These are phyloP conservation scores for Fusarium bulbicola DNA, from an alignment of 2,329 filamentous ascomycete genomes.

Conservation along the genomic window DNA sequence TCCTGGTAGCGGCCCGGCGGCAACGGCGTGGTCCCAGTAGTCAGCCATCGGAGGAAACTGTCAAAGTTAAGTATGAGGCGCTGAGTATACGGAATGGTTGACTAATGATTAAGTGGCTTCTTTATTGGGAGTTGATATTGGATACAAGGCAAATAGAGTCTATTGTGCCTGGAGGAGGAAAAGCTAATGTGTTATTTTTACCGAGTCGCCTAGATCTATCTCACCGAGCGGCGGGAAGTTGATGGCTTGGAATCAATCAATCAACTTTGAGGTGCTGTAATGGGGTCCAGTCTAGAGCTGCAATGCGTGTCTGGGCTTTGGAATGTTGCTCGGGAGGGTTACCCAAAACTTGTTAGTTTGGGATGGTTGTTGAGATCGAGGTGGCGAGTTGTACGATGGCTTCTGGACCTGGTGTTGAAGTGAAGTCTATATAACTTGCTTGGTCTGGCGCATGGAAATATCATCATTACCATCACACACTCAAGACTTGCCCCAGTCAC, in stretches of 20 bases:
- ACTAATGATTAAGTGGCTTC: too few relatives aligned
- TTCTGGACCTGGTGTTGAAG: neutral
- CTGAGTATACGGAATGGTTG: neutral
- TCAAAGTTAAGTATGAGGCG: neutral
- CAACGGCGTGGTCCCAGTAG: slow-evolving; percentile 7
- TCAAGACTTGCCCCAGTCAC: neutral
- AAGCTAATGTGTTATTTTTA: too few relatives aligned
- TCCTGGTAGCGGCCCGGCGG: slow-evolving; percentile 19
- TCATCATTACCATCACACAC: neutral
- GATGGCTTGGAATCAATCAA: too few relatives aligned
- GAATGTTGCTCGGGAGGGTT: slow-evolving; percentile 13
- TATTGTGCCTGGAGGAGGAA: too few relatives aligned
- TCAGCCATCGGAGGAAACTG: neutral
- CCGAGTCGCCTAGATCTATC: too few relatives aligned
- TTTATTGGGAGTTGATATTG: too few relatives aligned
- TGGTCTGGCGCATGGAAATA: neutral
- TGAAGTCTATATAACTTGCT: slow-evolving; percentile 20
- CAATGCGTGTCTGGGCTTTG: neutral
- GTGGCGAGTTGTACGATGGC: neutral
- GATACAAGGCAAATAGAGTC: too few relatives aligned
- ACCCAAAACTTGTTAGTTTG: neutral
- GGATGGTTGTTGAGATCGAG: neutral
- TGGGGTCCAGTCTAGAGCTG: slow-evolving; percentile 2
- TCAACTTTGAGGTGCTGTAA: neutral
- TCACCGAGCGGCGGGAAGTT: too few relatives aligned